Percentiles rank a stretch among this genome's conserved stretches.
Evolutionary conservation across 2,329 filamentous ascomycete genomes (phyloP).

Genomic region (Fusarium lateritium): DNA sequence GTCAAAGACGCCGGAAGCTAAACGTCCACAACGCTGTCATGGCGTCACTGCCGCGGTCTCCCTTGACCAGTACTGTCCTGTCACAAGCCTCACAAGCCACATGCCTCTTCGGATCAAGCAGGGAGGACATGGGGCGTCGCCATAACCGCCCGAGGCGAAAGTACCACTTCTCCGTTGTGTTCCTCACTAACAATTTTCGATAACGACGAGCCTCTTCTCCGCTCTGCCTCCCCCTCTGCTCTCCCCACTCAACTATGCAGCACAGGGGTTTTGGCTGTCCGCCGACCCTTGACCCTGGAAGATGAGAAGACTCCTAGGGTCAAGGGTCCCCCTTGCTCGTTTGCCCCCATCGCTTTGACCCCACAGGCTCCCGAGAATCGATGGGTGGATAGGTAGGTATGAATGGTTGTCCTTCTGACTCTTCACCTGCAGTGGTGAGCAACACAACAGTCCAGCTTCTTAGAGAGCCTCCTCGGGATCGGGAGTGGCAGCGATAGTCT

Average conservation of each 20-base stretch:
- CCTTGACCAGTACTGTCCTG: constrained; percentile 20
- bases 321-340: constrained; percentile 36
- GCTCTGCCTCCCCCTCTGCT: constrained; percentile 20
- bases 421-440: constrained; percentile 30
- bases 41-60: constrained; percentile 28
- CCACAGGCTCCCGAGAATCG: constrained; percentile 45
- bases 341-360: constrained; percentile 38
- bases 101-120: constrained; percentile 29
- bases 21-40: constrained; percentile 12
- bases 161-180: constrained; percentile 28
- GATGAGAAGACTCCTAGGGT: constrained; percentile 37
- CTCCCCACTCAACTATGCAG: constrained; percentile 24
- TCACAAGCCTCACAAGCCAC: constrained; percentile 43
- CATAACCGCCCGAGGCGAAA: constrained; percentile 36
- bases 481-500: constrained; percentile 25
- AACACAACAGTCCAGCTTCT: constrained; percentile 24
- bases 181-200: constrained; percentile 48
- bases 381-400: constrained; percentile 33
- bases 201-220: constrained; percentile 27
- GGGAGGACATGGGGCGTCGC: constrained; percentile 29
- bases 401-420: constrained; percentile 43
- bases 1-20: constrained; percentile 16
- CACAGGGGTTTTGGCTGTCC: constrained; percentile 34
- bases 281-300: constrained; percentile 37
- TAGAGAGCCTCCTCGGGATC: constrained; percentile 21